phyloP scores from a whole-genome alignment of 306 rosid species.

The Trifolium dubium region DNA sequence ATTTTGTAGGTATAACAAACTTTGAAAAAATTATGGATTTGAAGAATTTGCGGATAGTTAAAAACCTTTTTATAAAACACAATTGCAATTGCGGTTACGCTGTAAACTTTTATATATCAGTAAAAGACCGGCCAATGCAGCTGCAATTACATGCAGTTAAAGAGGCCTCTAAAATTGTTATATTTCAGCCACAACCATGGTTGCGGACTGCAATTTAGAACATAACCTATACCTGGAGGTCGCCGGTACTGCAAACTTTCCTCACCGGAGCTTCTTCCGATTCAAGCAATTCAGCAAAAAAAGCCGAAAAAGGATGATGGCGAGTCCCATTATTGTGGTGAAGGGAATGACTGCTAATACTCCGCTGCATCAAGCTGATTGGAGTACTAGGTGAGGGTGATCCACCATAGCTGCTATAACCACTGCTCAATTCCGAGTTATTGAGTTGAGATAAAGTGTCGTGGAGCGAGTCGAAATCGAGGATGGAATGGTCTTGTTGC shows the following conservation, averaged over 20 bases:
- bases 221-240: conserved; percentile 53
- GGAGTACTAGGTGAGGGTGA: conserved; percentile 48
- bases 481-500: conserved; percentile 11
- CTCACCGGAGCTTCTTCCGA: conserved; percentile 52
- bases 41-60: no score
- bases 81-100: neutral
- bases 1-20: no score
- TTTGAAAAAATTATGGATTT: no score
- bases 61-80: no score
- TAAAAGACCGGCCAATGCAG: no score
- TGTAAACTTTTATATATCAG: neutral
- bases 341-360: conserved; percentile 66
- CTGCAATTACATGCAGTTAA: no score
- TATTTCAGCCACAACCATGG: no score
- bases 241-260: conserved; percentile 72
- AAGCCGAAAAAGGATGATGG: conserved; percentile 47
- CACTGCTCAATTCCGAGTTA: conserved; percentile 58
- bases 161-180: neutral
- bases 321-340: conserved; percentile 46
- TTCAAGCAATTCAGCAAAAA: conserved; percentile 46
- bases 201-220: neutral
- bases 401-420: conserved; percentile 61
- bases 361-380: conserved; percentile 52
- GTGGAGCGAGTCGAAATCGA: conserved; percentile 44
- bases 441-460: conserved; percentile 44